Evolutionary conservation across 345 rosid species (phyloP), one percentile per base, ranked within the genome.

Genomic region (Acer saccharum): DNA sequence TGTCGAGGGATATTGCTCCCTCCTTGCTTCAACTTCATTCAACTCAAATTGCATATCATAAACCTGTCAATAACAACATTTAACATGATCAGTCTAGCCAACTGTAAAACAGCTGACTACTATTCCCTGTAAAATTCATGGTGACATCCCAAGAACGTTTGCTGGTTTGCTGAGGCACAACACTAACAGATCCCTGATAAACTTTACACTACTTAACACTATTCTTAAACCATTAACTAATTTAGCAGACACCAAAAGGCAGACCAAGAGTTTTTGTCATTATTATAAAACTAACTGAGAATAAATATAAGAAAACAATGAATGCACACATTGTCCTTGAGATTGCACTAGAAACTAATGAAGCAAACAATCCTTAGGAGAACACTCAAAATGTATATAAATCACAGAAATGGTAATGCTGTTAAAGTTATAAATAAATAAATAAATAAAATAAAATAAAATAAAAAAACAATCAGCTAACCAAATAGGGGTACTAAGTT

Each of bases 21-120:
- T 92, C 82, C 99, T 92, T 77, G 96, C 96, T 87, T 95, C 99
- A 77, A 95, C 89, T 88, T 95, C 99, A 89, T 95, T 93, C 84
- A 95, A 83, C 86, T 95, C 99, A 85, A 90, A 95, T 78, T 89
- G 98, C 99, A 93, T 95, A 84, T 95, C 97, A 79, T 93, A 95
- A 70, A 95, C 91, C 99, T 95, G 86, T 39, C 57, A 74, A 84
- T 66, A 70, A 57, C 68, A 76, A 71, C 76, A 41, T 17, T 58
- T 20, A 55, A 48, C 57, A 68, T 27, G 23, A 68, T 72, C 25
- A 74, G 7, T 66, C 66, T 58, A 69, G 35, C 68, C 20, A 54
- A 57, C 32, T 29, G 14, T 16, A n/a, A 65, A 43, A 29, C 23
- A 11, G 18, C n/a, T 10, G 29, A 23, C 27, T 55, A 65, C 13